A percentile compares a stretch with the other conserved stretches of the same genome.
These are phyloP conservation scores for Cicer chorassanicum DNA, from an alignment of 306 rosid genomes.

Conservation along the genomic window DNA sequence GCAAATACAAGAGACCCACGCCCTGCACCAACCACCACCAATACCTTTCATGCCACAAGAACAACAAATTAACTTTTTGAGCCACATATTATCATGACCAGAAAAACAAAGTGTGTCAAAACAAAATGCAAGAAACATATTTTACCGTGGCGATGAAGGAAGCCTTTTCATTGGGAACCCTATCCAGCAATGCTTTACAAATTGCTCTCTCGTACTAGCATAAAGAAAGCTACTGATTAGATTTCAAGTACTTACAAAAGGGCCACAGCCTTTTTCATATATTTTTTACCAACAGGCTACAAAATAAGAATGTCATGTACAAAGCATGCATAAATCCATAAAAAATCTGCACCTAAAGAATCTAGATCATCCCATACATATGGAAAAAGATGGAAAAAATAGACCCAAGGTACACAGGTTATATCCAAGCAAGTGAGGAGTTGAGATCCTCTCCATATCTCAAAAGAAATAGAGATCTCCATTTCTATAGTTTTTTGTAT, in stretches of 20 bases:
- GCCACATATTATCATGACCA: constrained; percentile 33
- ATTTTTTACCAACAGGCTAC: neutral
- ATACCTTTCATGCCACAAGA: constrained; percentile 20
- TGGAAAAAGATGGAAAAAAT: neutral
- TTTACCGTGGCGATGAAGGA: constrained; percentile 58
- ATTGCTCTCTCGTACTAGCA: constrained; percentile 72
- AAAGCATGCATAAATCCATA: neutral
- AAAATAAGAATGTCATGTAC: neutral
- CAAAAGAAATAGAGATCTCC: no score
- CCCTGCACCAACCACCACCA: constrained; percentile 66
- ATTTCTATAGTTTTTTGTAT: no score
- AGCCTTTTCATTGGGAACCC: constrained; percentile 67
- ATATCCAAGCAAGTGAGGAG: neutral
- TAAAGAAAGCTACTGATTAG: constrained; percentile 12
- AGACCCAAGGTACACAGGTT: neutral
- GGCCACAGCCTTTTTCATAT: neutral
- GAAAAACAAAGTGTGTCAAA: neutral
- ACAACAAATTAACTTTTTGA: neutral
- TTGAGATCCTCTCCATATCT: no score
- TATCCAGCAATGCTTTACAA: constrained; percentile 65
- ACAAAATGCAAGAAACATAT: constrained; percentile 1
- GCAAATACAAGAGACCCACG: constrained; percentile 82
- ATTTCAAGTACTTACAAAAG: neutral
- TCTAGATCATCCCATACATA: neutral
- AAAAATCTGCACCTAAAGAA: no score